Conservation (phyloP, 495 filamentous ascomycete species). For the Bathelium albidoporum region DNA sequence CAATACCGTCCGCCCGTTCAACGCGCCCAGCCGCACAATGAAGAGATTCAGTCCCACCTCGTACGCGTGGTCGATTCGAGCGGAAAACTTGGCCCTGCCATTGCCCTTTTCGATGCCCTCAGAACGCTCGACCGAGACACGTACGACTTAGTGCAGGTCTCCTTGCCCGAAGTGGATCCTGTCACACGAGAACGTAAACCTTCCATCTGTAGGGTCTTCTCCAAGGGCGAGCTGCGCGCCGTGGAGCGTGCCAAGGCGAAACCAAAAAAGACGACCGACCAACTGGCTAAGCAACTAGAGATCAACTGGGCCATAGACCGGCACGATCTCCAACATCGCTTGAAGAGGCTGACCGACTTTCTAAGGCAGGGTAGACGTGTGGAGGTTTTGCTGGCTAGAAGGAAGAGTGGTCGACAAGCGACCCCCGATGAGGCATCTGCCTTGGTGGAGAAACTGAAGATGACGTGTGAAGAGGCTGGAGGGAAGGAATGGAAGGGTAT, state of each 20-base stretch:
- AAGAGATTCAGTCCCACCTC: conserved; percentile 15
- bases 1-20: conserved; percentile 8
- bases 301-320: conserved; percentile 71
- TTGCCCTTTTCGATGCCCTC: conserved; percentile 37
- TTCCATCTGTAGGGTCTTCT: conserved; percentile 59
- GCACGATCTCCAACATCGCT: conserved; percentile 27
- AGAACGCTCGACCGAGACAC: conserved; percentile 36
- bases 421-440: conserved; percentile 21
- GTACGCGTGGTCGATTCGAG: conserved; percentile 20
- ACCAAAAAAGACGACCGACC: conserved; percentile 14
- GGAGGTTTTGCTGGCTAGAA: conserved; percentile 27
- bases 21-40: conserved; percentile 17
- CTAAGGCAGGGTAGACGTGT: conserved; percentile 29
- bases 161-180: conserved; percentile 21
- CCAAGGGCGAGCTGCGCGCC: conserved; percentile 37
- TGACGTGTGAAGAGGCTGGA: conserved; percentile 16
- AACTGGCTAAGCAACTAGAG: conserved; percentile 58
- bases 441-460: conserved; percentile 20
- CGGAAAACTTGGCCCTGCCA: conserved; percentile 13
- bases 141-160: conserved; percentile 51
- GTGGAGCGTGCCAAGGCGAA: conserved; percentile 30
- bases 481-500: conserved; percentile 21
- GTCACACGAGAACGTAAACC: background rate
- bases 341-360: conserved; percentile 25
- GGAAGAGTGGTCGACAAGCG: conserved; percentile 26